Percentiles rank a stretch among this genome's conserved stretches.
Conservation (phyloP, 1,284 basidiomycete genomes). For the Stereum hirsutum region DNA sequence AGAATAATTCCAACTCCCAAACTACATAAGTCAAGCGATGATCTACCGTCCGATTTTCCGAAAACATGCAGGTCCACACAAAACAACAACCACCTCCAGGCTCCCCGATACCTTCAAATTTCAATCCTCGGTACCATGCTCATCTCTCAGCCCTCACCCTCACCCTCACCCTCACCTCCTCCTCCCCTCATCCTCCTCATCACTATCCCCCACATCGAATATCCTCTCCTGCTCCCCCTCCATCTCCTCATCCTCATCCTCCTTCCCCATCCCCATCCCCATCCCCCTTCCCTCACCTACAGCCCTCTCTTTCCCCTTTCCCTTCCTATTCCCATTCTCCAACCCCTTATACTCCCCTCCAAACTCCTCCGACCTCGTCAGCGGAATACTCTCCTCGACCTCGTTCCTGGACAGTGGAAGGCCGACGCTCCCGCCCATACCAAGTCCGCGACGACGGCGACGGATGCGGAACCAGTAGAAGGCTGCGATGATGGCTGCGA, state of each 20-base stretch:
- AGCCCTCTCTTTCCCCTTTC: constrained; percentile 22
- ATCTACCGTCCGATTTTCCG: too few species aligned
- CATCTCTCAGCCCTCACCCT: too few species aligned
- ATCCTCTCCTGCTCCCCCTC: constrained; percentile 21
- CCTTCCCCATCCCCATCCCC: constrained; percentile 26
- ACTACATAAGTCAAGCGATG: too few species aligned
- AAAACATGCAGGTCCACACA: too few species aligned
- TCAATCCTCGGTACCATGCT: too few species aligned
- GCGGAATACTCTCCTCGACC: constrained; percentile 44
- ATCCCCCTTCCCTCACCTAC: constrained; percentile 22
- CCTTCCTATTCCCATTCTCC: constrained; percentile 26
- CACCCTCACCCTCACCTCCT: too few species aligned
- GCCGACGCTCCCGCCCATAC: too few species aligned
- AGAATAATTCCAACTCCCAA: too few species aligned
- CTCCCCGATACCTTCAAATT: too few species aligned
- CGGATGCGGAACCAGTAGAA: constrained; percentile 70
- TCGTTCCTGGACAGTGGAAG: constrained; percentile 29
- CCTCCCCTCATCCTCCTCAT: constrained; percentile 38
- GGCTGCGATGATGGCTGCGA: constrained; percentile 60
- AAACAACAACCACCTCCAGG: too few species aligned
- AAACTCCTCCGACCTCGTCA: constrained; percentile 26
- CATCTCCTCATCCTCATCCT: constrained; percentile 22
- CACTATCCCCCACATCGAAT: constrained; percentile 39
- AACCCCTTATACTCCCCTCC: constrained; percentile 21
- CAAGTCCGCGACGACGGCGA: constrained; percentile 30